phyloP scores from a whole-genome alignment of 495 filamentous ascomycete genomes.

The Penicillium desertorum region DNA sequence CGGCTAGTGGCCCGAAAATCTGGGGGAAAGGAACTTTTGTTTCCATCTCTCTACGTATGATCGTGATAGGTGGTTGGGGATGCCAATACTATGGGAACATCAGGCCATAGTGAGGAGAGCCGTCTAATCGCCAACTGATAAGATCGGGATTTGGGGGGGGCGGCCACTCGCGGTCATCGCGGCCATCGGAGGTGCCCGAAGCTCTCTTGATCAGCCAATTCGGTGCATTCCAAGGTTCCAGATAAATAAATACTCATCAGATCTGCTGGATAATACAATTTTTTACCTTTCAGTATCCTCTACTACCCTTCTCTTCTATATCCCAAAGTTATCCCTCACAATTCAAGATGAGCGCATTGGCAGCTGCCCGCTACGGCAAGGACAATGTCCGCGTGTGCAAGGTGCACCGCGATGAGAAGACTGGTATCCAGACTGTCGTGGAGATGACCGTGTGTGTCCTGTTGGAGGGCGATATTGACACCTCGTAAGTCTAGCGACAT shows the following conservation, averaged over 20 bases:
- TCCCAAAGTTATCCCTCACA: constrained; percentile 1
- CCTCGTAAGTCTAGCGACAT: constrained; percentile 58
- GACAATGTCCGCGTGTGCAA: constrained; percentile 99
- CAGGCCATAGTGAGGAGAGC: neutral
- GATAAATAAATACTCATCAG: constrained; percentile 20
- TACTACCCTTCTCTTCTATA: constrained; percentile 5
- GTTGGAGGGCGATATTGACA: constrained; percentile 86
- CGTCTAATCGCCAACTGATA: constrained; percentile 24
- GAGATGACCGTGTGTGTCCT: constrained; percentile 94
- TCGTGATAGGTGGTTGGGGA: neutral
- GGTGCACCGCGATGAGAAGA: constrained; percentile 74
- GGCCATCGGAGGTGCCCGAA: constrained; percentile 51
- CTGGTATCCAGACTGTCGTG: constrained; percentile 76
- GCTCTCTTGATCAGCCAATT: constrained; percentile 25
- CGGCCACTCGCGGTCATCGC: constrained; percentile 40
- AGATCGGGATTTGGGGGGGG: constrained; percentile 32
- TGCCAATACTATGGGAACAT: neutral
- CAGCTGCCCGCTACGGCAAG: constrained; percentile 85
- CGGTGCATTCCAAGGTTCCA: neutral
- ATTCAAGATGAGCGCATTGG: constrained; percentile 47
- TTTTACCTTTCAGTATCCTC: neutral
- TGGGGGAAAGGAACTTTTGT: constrained; percentile 14
- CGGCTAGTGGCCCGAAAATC: constrained; percentile 14
- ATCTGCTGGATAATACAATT: constrained; percentile 3
- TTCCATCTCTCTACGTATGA: neutral